Conservation (phyloP, 1,139 yeast species). For the Taphrina communis region DNA sequence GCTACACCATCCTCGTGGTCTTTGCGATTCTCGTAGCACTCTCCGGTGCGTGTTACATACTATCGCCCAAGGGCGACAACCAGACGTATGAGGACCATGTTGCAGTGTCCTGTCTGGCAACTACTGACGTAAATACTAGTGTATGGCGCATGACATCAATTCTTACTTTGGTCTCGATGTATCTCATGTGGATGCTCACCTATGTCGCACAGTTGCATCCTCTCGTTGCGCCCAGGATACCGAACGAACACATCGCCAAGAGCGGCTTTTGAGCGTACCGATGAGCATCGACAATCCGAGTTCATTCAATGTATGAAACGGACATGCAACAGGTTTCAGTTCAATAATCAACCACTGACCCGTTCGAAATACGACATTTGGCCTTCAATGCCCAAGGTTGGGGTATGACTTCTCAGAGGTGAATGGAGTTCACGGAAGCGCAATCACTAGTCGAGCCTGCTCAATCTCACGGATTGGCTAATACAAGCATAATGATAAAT, state of each 20-base stretch:
- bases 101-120: too few relatives aligned
- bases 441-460: too few relatives aligned
- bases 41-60: constrained; percentile 68
- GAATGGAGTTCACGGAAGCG: too few relatives aligned
- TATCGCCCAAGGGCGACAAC: constrained; percentile 65
- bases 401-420: too few relatives aligned
- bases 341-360: too few relatives aligned
- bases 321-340: too few relatives aligned
- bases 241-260: constrained; percentile 30
- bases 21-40: constrained; percentile 65
- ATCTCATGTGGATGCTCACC: constrained; percentile 72
- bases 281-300: too few relatives aligned
- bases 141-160: constrained; percentile 93
- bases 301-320: too few relatives aligned
- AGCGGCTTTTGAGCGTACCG: background rate
- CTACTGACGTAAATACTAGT: constrained; percentile 49
- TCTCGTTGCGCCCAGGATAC: constrained; percentile 54
- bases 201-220: constrained; percentile 76
- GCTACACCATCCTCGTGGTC: constrained; percentile 76
- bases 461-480: too few relatives aligned
- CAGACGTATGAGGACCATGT: constrained; percentile 51
- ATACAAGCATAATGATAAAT: too few relatives aligned
- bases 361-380: too few relatives aligned
- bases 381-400: too few relatives aligned
- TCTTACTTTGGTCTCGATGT: constrained; percentile 60